Base-by-base conservation (phyloP, 1,284 basidiomycete genomes). In the Retiboletus flavoniger region DNA sequence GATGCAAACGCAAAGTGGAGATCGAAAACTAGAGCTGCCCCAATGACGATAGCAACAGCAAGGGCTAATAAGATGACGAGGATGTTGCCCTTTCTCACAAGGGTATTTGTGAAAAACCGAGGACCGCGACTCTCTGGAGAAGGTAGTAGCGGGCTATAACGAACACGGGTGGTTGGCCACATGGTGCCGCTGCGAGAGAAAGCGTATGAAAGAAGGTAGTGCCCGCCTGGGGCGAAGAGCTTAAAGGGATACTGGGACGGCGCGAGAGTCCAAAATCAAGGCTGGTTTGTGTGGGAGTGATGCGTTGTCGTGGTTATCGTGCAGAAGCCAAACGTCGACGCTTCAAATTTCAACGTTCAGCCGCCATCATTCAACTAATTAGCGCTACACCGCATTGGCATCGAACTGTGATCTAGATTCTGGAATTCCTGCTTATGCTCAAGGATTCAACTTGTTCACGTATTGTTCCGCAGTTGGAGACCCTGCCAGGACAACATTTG, bases 111-210 rank as follows among this genome's bases (percentile, higher is more conserved):
- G 56, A 47, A 16, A 16, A 50, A 17, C 9, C n/a, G 51, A 45
- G 47, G 29, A 13, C 17, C 17, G 28, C 32, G 31, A 40, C 2
- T 31, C 8, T 45, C 50, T 17, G 44, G 51, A 7, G 51, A 59
- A 21, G 55, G 61, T 10, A 53, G 31, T 13, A 67, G 31, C 21
- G 55, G 41, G n/a, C 42, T n/a, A 43, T 58, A 61, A 51, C 60
- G 62, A 39, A 35, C 32, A n/a, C 38, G 5, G 14, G 42, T 19
- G 13, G 41, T 49, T 31, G 47, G 47, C 64, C 66, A 59, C 66
- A 65, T 65, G 32, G 28, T 38, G 31, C 17, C 8, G 35, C 8
- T 10, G 47, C 8, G 11, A 14, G 7, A 51, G 17, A 32, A 26
- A 41, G 6, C 0, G 46, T 29, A 32, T 24, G 8, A 28, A 8